phyloP scores from a whole-genome alignment of 2,329 filamentous ascomycete genomes.

The Acrocalymma vagum region DNA sequence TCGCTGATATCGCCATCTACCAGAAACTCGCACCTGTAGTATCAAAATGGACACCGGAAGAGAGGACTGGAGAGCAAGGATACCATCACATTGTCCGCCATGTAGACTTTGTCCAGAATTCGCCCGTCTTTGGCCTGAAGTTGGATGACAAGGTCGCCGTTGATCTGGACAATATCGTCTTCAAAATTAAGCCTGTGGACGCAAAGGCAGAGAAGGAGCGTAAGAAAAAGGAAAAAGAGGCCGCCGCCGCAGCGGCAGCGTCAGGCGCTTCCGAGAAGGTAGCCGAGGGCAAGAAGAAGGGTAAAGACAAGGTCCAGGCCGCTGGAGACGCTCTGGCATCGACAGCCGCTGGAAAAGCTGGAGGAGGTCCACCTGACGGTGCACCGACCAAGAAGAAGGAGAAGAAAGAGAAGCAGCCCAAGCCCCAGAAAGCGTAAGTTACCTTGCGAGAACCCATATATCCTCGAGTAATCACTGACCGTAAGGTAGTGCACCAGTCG shows the following conservation, averaged over 20 bases:
- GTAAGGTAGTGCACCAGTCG: slow-evolving; percentile 60
- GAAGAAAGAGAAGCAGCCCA: slow-evolving; percentile 89
- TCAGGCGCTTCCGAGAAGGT: slow-evolving; percentile 52
- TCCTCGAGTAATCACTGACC: slow-evolving; percentile 19
- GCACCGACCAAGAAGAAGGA: slow-evolving; percentile 71
- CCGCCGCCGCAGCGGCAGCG: slow-evolving; percentile 61
- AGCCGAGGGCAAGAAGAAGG: slow-evolving; percentile 55
- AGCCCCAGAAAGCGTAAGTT: slow-evolving; percentile 64
- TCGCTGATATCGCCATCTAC: slow-evolving; percentile 87
- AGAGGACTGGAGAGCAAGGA: slow-evolving; percentile 88
- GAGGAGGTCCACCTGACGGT: slow-evolving; percentile 49
- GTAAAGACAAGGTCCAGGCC: slow-evolving; percentile 63
- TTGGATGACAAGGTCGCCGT: slow-evolving; percentile 81
- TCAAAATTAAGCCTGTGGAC: slow-evolving; percentile 88
- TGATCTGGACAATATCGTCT: slow-evolving; percentile 80
- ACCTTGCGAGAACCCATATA: background rate
- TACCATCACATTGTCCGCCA: slow-evolving; percentile 91
- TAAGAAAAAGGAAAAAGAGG: slow-evolving; percentile 93
- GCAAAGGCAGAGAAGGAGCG: slow-evolving; percentile 96
- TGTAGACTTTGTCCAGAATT: slow-evolving; percentile 95
- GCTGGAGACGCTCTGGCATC: slow-evolving; percentile 60
- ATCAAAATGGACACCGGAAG: slow-evolving; percentile 80
- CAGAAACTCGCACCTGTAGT: slow-evolving; percentile 79
- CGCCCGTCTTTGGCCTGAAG: slow-evolving; percentile 72
- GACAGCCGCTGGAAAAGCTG: slow-evolving; percentile 54